phyloP scores from a whole-genome alignment of 1,284 basidiomycete species.

The Golubevia sp. region DNA sequence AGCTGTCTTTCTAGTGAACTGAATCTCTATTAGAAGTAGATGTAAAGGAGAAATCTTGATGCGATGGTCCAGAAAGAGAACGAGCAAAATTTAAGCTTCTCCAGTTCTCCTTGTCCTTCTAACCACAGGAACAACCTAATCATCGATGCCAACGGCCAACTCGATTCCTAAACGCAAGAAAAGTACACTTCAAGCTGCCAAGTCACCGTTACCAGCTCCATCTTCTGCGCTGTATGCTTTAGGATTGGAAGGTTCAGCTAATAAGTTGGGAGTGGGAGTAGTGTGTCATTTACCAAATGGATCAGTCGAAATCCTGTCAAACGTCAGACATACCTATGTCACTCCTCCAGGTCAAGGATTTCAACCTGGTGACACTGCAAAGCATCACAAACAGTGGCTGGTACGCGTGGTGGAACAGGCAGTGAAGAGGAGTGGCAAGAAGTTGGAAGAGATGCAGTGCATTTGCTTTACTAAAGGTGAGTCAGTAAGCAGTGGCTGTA shows the following conservation, averaged over 20 bases:
- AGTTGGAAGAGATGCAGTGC: conserved; percentile 81
- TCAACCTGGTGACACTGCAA: conserved; percentile 89
- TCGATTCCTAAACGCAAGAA: too few species aligned
- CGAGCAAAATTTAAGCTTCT: too few species aligned
- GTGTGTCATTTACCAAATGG: conserved; percentile 80
- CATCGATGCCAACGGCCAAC: too few species aligned
- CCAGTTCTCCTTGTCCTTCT: too few species aligned
- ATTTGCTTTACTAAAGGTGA: conserved; percentile 96
- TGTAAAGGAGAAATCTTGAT: too few species aligned
- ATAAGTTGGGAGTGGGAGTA: conserved; percentile 95
- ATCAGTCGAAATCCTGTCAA: conserved; percentile 63
- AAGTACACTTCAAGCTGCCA: too few species aligned
- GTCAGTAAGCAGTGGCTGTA: conserved; percentile 12
- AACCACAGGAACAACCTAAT: too few species aligned
- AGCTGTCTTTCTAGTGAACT: too few species aligned
- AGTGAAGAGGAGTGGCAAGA: conserved; percentile 73
- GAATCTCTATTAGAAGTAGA: too few species aligned
- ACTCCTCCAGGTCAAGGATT: conserved; percentile 98
- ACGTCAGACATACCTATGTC: conserved; percentile 91
- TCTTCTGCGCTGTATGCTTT: conserved; percentile 66
- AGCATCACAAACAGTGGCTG: conserved; percentile 93
- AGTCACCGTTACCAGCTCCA: too few species aligned
- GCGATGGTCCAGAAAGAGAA: too few species aligned
- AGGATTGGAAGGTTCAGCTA: conserved; percentile 92
- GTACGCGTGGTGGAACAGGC: conserved; percentile 81